Conservation (phyloP, 2,329 filamentous ascomycete genomes). For the Dactylellina cionopaga region DNA sequence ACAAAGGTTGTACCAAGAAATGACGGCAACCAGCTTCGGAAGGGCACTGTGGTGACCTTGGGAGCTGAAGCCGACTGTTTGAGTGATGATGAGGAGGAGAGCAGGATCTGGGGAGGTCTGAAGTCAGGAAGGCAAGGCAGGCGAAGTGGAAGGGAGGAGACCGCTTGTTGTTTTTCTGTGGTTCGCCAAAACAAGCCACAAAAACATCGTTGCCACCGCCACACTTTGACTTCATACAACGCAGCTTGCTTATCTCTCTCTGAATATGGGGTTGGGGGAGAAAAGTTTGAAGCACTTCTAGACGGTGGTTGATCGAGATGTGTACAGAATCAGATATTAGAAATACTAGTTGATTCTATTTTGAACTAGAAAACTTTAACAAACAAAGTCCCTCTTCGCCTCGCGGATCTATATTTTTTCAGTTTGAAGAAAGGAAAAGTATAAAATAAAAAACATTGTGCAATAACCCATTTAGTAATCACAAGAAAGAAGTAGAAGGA, state of each 20-base stretch:
- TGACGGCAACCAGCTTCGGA: no score
- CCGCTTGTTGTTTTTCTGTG: background rate
- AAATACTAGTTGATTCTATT: no score
- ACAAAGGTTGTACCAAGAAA: background rate
- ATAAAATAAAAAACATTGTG: constrained; percentile 2
- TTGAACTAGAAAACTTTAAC: no score
- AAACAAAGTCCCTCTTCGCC: constrained; percentile 4
- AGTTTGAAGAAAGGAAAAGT: background rate
- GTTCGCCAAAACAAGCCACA: background rate
- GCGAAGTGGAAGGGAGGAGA: no score
- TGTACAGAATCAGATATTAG: no score
- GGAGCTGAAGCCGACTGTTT: background rate
- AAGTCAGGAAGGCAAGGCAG: no score
- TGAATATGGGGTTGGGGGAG: no score
- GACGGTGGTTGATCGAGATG: no score
- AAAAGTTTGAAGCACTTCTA: no score
- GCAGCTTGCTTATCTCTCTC: no score
- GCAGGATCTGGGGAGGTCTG: no score
- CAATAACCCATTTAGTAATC: background rate
- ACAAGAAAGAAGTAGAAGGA: background rate
- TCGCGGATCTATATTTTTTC: constrained; percentile 15
- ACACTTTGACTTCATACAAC: background rate
- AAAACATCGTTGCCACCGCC: background rate
- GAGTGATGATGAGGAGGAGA: background rate
- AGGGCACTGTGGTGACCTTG: background rate